Base-by-base conservation (phyloP, 495 filamentous ascomycete genomes). In the Neurospora cerealis region DNA sequence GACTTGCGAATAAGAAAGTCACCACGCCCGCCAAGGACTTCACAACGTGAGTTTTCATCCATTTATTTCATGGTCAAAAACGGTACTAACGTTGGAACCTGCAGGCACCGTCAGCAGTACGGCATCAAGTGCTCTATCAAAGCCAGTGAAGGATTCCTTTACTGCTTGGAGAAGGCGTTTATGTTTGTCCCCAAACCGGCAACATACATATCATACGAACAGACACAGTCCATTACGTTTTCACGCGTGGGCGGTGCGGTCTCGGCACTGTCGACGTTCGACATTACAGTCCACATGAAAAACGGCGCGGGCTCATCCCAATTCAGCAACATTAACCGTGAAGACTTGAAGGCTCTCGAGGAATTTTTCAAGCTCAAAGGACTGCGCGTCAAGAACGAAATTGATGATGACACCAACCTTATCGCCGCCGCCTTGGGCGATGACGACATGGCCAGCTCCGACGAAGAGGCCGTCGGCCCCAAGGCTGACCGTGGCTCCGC, bases 121-220 rank as follows among this genome's bases (percentile, higher is more conserved):
- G 96, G 96, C 46, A 96, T 98, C 80, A 99, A 99, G 83, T 99
- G 96, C 85, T 97, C 96, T 15, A 96, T 98, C 86, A 99, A 99
- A 83, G 96, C 96, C 70, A 97, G 95, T 80, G 96, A 99, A 81
- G 96, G 96, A 71, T 94, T 96, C 77, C 84, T 99, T 38, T 99
- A 96, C 86, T 98, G 95, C 82, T 83, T 99, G 76, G 96, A 99
- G 82, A 97, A 97, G 84, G 96, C 94, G 10, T 95, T 99, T 79
- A 96, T 99, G 88, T 99, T 99, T 77, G 96, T 99, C 7, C 96
- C 96, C 3, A 99, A 99, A 82, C 96, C 96, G 0, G 95, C 96
- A 0, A 97, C 95, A 3, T 98, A 97, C 83, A 94, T 99, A 42
- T 91, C 93, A 48, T 93, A 97, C 80, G 96, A 98, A 74, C 93